These are phyloP conservation scores for Candida mattraensis DNA, from an alignment of 805 yeast genomes.

Conservation along the genomic window DNA sequence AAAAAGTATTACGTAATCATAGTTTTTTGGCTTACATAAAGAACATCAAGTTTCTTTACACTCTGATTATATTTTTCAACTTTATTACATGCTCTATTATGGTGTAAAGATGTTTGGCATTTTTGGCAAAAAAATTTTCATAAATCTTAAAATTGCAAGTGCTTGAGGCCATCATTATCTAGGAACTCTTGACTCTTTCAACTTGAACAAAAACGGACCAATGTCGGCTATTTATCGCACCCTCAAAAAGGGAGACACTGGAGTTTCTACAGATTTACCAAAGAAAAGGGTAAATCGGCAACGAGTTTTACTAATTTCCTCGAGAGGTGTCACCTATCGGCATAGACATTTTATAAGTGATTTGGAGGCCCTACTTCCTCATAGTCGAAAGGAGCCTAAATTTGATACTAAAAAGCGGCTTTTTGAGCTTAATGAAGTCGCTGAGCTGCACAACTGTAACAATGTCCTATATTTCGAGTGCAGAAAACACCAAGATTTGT, in stretches of 20 bases:
- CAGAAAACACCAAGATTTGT: conserved; percentile 92
- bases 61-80: no score
- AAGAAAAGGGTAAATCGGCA: conserved; percentile 77
- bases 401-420: conserved; percentile 90
- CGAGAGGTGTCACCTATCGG: conserved; percentile 92
- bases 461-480: conserved; percentile 92
- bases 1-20: no score
- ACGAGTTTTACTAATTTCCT: conserved; percentile 82
- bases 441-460: conserved; percentile 96
- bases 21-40: no score
- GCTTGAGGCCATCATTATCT: no score
- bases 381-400: conserved; percentile 94
- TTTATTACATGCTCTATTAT: no score
- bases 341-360: conserved; percentile 93
- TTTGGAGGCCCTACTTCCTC: conserved; percentile 78
- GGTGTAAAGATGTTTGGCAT: no score
- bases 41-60: no score
- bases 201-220: neutral
- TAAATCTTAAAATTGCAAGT: no score
- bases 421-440: conserved; percentile 88
- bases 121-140: no score
- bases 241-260: conserved; percentile 41
- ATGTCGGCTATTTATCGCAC: conserved; percentile 80
- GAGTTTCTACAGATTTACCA: conserved; percentile 31
- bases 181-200: no score